These are phyloP conservation scores for Hura crepitans DNA, from an alignment of 441 rosid species.

Conservation along the genomic window DNA sequence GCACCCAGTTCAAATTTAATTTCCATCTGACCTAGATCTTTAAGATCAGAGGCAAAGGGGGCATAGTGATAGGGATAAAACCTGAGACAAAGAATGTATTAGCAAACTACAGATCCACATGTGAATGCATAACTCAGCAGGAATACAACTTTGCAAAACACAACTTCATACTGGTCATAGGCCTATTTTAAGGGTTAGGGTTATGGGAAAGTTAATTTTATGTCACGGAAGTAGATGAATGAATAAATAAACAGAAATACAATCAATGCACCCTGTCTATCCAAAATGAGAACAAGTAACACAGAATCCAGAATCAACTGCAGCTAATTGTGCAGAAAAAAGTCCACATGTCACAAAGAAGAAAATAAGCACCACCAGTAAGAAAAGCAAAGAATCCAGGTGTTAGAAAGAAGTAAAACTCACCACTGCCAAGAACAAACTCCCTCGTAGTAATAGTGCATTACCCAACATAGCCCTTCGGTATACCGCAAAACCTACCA, in stretches of 20 bases:
- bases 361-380: not conserved
- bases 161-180: not conserved
- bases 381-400: constrained; percentile 7
- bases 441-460: constrained; percentile 95
- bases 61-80: constrained; percentile 97
- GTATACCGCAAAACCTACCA: constrained; percentile 71
- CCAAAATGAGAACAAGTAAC: not conserved
- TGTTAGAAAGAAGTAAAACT: constrained; percentile 33
- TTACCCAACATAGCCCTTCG: constrained; percentile 96
- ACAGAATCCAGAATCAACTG: not conserved
- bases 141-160: not conserved
- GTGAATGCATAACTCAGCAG: not conserved
- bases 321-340: not conserved
- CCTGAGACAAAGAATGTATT: constrained; percentile 45
- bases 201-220: not conserved
- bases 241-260: not conserved
- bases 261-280: not conserved
- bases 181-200: not conserved
- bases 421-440: constrained; percentile 98
- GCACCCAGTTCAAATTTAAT: constrained; percentile 68
- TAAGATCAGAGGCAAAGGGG: constrained; percentile 97
- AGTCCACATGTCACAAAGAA: not conserved
- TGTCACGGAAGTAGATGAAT: not conserved
- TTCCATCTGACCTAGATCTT: constrained; percentile 59
- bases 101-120: not conserved